Percentiles rank a stretch among this genome's conserved stretches.
Evolutionary conservation across 2,329 filamentous ascomycete species (phyloP).

Genomic region (Coniochaeta sp.): DNA sequence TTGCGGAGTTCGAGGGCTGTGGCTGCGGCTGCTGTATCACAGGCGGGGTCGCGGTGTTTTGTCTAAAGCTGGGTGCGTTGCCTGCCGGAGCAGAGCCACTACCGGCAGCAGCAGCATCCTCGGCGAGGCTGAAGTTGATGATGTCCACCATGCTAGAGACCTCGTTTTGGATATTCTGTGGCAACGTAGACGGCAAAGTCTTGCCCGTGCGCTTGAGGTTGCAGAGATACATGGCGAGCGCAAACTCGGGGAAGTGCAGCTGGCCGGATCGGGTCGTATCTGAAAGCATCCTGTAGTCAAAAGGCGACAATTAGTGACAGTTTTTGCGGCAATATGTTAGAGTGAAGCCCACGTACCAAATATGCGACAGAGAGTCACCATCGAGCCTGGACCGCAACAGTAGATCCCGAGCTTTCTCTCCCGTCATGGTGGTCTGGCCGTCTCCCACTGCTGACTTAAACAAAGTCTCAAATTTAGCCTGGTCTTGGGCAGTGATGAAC

Average conservation of each 20-base stretch:
- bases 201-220: slow-evolving; percentile 89
- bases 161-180: slow-evolving; percentile 87
- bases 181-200: slow-evolving; percentile 63
- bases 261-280: slow-evolving; percentile 96
- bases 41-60: slow-evolving; percentile 40
- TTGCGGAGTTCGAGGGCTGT: slow-evolving; percentile 63
- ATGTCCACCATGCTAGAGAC: slow-evolving; percentile 99
- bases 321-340: not conserved
- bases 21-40: slow-evolving; percentile 63
- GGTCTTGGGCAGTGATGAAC: slow-evolving; percentile 91
- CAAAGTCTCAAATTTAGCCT: slow-evolving; percentile 93
- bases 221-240: slow-evolving; percentile 96
- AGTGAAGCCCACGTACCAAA: slow-evolving; percentile 56
- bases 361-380: slow-evolving; percentile 81
- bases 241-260: slow-evolving; percentile 95
- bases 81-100: slow-evolving; percentile 40
- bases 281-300: slow-evolving; percentile 68
- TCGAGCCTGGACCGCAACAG: slow-evolving; percentile 81
- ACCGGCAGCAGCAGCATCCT: slow-evolving; percentile 51
- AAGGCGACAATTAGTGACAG: slow-evolving; percentile 5
- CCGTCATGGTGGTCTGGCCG: slow-evolving; percentile 76
- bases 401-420: slow-evolving; percentile 85
- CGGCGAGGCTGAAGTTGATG: slow-evolving; percentile 86
- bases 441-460: slow-evolving; percentile 93
- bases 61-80: slow-evolving; percentile 64